Evolutionary conservation across 179 eudicot species (phyloP).

Genomic region (Beta corolliflora): DNA sequence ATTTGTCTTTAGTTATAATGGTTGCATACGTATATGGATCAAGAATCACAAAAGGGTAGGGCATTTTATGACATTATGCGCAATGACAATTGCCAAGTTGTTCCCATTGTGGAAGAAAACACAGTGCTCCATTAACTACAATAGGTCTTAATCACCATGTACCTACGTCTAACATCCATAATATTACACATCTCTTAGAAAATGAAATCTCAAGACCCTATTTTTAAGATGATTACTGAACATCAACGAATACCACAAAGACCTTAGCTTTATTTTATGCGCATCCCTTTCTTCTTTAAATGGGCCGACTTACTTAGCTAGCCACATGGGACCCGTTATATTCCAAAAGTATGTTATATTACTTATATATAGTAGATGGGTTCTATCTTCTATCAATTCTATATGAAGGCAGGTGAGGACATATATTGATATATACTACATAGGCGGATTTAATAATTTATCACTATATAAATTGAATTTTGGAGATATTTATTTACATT

Average conservation of each 20-base stretch:
- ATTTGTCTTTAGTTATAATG: not conserved
- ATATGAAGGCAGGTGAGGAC: not conserved
- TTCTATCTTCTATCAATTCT: not conserved
- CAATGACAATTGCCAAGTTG: constrained; percentile 10
- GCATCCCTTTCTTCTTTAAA: constrained; percentile 22
- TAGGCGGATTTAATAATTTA: too few species aligned
- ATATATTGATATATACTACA: not conserved
- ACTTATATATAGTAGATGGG: too few species aligned
- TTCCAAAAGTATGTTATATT: not conserved
- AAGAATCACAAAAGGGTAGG: not conserved
- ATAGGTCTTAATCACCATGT: not conserved
- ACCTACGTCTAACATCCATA: not conserved
- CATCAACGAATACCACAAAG: constrained; percentile 16
- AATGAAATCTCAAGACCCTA: constrained; percentile 12
- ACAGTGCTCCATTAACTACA: constrained; percentile 20
- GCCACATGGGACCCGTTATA: not conserved
- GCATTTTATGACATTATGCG: constrained; percentile 7
- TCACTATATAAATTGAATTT: too few species aligned
- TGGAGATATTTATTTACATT: too few species aligned
- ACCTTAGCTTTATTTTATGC: constrained; percentile 4
- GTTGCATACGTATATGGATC: not conserved
- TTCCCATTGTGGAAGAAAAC: constrained; percentile 10
- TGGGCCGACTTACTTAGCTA: not conserved
- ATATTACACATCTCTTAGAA: constrained; percentile 8
- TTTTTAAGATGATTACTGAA: not conserved